phyloP scores from a whole-genome alignment of 1,284 basidiomycete species.

The Papiliotrema fonsecae region DNA sequence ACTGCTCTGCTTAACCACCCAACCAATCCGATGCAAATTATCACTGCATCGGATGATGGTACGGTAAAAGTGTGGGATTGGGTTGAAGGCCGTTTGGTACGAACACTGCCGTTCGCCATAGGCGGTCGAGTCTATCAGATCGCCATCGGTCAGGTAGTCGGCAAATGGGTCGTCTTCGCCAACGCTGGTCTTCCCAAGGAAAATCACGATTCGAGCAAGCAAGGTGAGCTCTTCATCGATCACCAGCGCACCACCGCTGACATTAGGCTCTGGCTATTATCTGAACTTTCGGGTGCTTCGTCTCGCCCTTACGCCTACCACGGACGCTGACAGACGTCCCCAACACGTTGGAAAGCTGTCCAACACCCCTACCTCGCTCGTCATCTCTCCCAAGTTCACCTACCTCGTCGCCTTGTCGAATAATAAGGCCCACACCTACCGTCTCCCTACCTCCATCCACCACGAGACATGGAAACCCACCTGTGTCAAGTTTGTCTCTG shows the following conservation, averaged over 20 bases:
- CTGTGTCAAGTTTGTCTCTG: constrained; percentile 74
- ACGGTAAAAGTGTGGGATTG: constrained; percentile 89
- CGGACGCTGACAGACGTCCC: background rate
- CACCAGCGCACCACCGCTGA: background rate
- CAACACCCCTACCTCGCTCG: constrained; percentile 37
- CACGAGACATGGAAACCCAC: constrained; percentile 26
- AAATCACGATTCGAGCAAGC: background rate
- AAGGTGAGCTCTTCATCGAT: background rate
- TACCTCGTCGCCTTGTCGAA: constrained; percentile 78
- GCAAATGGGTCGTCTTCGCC: constrained; percentile 37
- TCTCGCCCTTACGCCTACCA: background rate
- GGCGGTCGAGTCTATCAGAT: constrained; percentile 57
- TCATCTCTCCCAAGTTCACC: constrained; percentile 64
- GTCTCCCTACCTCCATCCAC: constrained; percentile 48
- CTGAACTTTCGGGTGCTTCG: background rate
- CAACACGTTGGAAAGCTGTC: constrained; percentile 31
- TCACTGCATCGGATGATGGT: constrained; percentile 81
- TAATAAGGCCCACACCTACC: constrained; percentile 74
- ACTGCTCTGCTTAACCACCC: constrained; percentile 77
- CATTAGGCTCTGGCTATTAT: background rate
- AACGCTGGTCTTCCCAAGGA: constrained; percentile 13
- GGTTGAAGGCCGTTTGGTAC: constrained; percentile 74
- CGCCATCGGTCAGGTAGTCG: constrained; percentile 29
- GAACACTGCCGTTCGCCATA: constrained; percentile 63
- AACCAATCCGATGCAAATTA: constrained; percentile 80